phyloP scores from a whole-genome alignment of 2,329 filamentous ascomycete genomes.

The Cladosporium sp. region DNA sequence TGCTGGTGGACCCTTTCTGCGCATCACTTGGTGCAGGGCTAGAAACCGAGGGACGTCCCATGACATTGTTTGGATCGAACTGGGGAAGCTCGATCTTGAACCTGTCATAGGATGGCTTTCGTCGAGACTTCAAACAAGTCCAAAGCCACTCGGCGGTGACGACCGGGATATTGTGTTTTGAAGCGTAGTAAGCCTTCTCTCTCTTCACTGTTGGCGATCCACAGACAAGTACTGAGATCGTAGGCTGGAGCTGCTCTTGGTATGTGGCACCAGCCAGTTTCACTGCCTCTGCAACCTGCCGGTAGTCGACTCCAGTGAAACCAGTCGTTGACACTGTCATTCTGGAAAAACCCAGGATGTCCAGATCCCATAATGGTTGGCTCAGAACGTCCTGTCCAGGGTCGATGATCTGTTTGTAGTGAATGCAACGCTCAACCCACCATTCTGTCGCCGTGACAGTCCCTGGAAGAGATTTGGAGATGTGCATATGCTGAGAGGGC shows the following conservation, averaged over 20 bases:
- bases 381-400: constrained; percentile 70
- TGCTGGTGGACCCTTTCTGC: not conserved
- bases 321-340: constrained; percentile 64
- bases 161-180: constrained; percentile 73
- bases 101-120: constrained; percentile 45
- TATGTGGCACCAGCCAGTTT: constrained; percentile 70
- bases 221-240: constrained; percentile 72
- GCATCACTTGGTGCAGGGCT: constrained; percentile 16
- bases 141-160: constrained; percentile 81
- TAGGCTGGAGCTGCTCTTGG: constrained; percentile 68
- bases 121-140: constrained; percentile 62
- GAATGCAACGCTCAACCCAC: constrained; percentile 86
- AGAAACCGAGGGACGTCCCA: constrained; percentile 11
- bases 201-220: constrained; percentile 48
- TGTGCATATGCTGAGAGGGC: constrained; percentile 22
- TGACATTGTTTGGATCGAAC: constrained; percentile 18
- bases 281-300: constrained; percentile 76
- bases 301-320: constrained; percentile 77
- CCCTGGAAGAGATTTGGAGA: constrained; percentile 24
- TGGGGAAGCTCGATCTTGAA: constrained; percentile 19
- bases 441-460: constrained; percentile 71
- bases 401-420: constrained; percentile 66
- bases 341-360: constrained; percentile 56
- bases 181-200: constrained; percentile 76
- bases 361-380: constrained; percentile 60